Percentiles rank a stretch among this genome's conserved stretches.
phyloP scores from a whole-genome alignment of 345 rosid species.

The sweet orange (Citrus sinensis) region DNA sequence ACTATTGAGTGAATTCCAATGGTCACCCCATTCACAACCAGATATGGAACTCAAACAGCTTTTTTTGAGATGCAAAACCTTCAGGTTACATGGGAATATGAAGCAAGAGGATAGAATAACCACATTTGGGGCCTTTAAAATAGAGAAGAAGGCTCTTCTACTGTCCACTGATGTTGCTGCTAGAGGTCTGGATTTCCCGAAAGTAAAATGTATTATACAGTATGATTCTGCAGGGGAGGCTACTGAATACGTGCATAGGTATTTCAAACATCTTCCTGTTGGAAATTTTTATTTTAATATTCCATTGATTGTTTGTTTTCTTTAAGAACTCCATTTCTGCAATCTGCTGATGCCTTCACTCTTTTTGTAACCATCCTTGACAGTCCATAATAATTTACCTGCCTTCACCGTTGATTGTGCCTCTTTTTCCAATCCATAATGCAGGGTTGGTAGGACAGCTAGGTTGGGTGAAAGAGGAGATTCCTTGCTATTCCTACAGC shows the following conservation, averaged over 20 bases:
- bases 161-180: constrained; percentile 88
- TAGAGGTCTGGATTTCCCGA: constrained; percentile 93
- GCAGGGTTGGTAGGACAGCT: constrained; percentile 98
- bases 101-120: constrained; percentile 84
- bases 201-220: constrained; percentile 89
- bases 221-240: constrained; percentile 99
- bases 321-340: background rate
- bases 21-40: constrained; percentile 52
- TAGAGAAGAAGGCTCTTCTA: constrained; percentile 77
- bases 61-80: constrained; percentile 67
- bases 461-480: constrained; percentile 93
- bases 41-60: constrained; percentile 37
- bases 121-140: constrained; percentile 69
- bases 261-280: constrained; percentile 9
- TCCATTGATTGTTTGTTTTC: background rate
- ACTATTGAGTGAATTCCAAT: constrained; percentile 63
- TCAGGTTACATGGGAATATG: constrained; percentile 91
- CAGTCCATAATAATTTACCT: background rate
- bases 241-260: constrained; percentile 97
- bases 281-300: background rate
- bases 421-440: constrained; percentile 19
- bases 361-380: background rate
- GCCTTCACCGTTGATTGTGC: background rate
- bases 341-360: background rate
- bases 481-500: constrained; percentile 80